Percentiles rank a stretch among this genome's conserved stretches.
Conservation (phyloP, 306 rosid species). For the Vigna mungo region DNA sequence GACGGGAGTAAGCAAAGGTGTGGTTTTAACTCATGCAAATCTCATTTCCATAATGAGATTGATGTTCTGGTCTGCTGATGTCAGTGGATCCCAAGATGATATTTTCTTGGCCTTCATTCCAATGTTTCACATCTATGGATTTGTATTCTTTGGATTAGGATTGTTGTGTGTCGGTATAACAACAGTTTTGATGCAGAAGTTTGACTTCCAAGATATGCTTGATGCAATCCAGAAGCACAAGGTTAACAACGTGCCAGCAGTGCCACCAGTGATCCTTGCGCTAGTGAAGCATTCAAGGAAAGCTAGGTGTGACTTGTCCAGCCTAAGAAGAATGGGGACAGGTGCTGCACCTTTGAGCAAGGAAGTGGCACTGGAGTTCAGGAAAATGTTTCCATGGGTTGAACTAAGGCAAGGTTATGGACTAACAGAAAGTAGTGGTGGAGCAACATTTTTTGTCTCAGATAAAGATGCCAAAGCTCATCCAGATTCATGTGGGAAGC, state of each 20-base stretch:
- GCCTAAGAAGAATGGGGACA: slow-evolving; percentile 67
- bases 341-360: slow-evolving; percentile 95
- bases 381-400: slow-evolving; percentile 80
- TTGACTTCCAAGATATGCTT: slow-evolving; percentile 65
- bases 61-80: slow-evolving; percentile 65
- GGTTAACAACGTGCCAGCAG: slow-evolving; percentile 76
- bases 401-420: slow-evolving; percentile 89
- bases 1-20: slow-evolving; percentile 89
- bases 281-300: slow-evolving; percentile 65
- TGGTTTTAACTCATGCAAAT: slow-evolving; percentile 76
- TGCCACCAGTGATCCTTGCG: slow-evolving; percentile 84
- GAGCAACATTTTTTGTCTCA: slow-evolving; percentile 54
- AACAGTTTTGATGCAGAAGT: slow-evolving; percentile 70
- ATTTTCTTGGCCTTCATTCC: slow-evolving; percentile 87
- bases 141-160: slow-evolving; percentile 75
- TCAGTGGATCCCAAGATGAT: slow-evolving; percentile 56
- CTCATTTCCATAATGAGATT: slow-evolving; percentile 58
- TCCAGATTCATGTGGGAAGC: slow-evolving; percentile 63
- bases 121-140: slow-evolving; percentile 86
- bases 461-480: slow-evolving; percentile 59
- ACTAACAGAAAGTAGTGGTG: slow-evolving; percentile 78
- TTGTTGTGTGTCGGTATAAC: slow-evolving; percentile 64
- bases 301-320: slow-evolving; percentile 57
- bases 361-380: slow-evolving; percentile 65
- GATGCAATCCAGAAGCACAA: slow-evolving; percentile 60